A percentile compares a stretch with the other conserved stretches of the same genome.
Evolutionary conservation across 768 basidiomycete species (phyloP).

Genomic region (Pleurotus salmoneostramineus): DNA sequence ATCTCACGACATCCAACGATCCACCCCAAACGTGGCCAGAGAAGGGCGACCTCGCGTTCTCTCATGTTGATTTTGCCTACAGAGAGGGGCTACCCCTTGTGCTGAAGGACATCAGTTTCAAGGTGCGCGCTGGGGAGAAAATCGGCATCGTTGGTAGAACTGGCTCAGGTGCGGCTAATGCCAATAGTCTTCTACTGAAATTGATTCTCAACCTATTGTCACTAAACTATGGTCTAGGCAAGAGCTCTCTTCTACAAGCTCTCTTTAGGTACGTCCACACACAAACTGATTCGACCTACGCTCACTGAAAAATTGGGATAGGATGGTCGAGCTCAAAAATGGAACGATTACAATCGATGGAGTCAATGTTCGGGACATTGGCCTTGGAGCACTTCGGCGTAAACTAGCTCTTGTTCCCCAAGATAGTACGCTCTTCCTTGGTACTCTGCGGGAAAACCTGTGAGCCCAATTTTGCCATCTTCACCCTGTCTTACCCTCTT

Average conservation of each 20-base stretch:
- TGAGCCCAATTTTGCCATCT: slow-evolving; percentile 40
- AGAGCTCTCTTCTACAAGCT: slow-evolving; percentile 55
- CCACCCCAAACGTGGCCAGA: slow-evolving; percentile 47
- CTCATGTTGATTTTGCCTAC: slow-evolving; percentile 54
- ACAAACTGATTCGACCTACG: background rate
- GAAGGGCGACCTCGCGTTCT: slow-evolving; percentile 51
- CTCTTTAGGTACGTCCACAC: slow-evolving; percentile 36
- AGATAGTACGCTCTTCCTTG: slow-evolving; percentile 52
- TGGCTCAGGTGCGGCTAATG: slow-evolving; percentile 29
- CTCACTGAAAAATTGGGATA: slow-evolving; percentile 15
- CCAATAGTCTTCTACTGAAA: background rate
- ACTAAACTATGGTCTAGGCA: slow-evolving; percentile 24
- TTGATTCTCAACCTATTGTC: background rate
- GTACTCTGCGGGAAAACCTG: slow-evolving; percentile 46
- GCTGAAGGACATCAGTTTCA: slow-evolving; percentile 55
- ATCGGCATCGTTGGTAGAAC: slow-evolving; percentile 47
- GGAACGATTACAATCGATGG: slow-evolving; percentile 62
- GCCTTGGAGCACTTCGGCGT: slow-evolving; percentile 48
- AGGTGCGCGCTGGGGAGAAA: slow-evolving; percentile 61
- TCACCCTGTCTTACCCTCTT: slow-evolving; percentile 39
- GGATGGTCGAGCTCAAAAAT: slow-evolving; percentile 54
- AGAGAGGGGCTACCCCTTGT: slow-evolving; percentile 63
- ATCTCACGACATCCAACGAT: slow-evolving; percentile 35
- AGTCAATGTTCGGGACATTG: slow-evolving; percentile 46
- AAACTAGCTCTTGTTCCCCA: slow-evolving; percentile 69